A percentile compares a stretch with the other conserved stretches of the same genome.
These are phyloP conservation scores for Beta lomatogona DNA, from an alignment of 179 eudicot species.

Conservation along the genomic window DNA sequence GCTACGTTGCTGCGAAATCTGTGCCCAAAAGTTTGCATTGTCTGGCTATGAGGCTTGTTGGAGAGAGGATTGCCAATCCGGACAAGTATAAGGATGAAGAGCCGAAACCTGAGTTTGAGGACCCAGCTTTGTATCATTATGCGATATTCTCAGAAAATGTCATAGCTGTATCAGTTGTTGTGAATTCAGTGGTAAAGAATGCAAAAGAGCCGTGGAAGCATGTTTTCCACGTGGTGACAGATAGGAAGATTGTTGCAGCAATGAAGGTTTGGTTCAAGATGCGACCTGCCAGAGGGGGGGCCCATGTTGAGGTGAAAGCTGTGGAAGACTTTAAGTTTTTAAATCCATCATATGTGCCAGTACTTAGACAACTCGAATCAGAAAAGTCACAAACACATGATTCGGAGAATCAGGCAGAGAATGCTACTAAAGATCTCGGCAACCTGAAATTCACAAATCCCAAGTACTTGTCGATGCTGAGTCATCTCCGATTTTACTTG, in stretches of 20 bases:
- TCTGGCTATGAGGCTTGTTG: conserved; percentile 80
- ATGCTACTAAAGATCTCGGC: conserved; percentile 51
- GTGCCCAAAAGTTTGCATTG: conserved; percentile 89
- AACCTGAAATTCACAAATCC: conserved; percentile 53
- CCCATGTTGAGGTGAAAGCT: conserved; percentile 76
- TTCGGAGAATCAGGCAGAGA: conserved; percentile 48
- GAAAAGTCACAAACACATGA: conserved; percentile 43
- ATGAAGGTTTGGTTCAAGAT: conserved; percentile 87
- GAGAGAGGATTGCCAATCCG: conserved; percentile 73
- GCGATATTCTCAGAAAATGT: conserved; percentile 85
- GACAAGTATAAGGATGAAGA: conserved; percentile 66
- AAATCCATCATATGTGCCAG: conserved; percentile 69
- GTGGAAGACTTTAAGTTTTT: conserved; percentile 63
- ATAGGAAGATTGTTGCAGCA: conserved; percentile 76
- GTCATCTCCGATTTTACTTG: conserved; percentile 76
- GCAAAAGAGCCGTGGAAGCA: conserved; percentile 73
- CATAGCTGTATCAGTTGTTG: conserved; percentile 83
- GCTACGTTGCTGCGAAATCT: conserved; percentile 71
- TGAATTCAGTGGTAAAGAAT: conserved; percentile 67
- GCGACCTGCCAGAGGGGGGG: conserved; percentile 68
- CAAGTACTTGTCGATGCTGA: conserved; percentile 64
- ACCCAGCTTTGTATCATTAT: conserved; percentile 68
- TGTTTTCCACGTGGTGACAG: conserved; percentile 79
- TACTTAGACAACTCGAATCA: conserved; percentile 65
- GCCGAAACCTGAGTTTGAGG: conserved; percentile 82